Evolutionary conservation across 2,329 filamentous ascomycete species (phyloP).

Genomic region (Colletotrichum sp.): DNA sequence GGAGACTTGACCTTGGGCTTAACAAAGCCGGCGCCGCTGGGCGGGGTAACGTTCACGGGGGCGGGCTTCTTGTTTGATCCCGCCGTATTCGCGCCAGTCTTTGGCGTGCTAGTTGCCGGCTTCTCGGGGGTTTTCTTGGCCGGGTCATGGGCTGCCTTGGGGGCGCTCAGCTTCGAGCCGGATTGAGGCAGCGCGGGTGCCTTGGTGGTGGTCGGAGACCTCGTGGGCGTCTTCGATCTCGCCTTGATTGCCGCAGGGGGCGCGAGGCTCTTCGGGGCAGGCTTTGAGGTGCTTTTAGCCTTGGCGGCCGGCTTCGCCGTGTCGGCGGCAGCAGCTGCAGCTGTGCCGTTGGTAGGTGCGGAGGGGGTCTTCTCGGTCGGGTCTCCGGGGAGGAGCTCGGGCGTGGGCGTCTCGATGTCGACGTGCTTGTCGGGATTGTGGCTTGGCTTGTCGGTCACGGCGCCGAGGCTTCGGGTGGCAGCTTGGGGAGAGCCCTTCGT

Average conservation of each 20-base stretch:
- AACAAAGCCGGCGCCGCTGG: conserved; percentile 46
- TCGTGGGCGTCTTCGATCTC: conserved; percentile 35
- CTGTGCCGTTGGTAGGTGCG: conserved; percentile 26
- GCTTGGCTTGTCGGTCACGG: conserved; percentile 37
- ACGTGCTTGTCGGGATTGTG: conserved; percentile 44
- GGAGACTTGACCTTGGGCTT: conserved; percentile 72
- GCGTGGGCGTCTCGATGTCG: conserved; percentile 41
- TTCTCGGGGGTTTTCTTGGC: conserved; percentile 33
- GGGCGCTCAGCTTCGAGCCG: conserved; percentile 26
- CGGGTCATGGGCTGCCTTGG: conserved; percentile 27
- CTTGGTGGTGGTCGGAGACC: conserved; percentile 41
- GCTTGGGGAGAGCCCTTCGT: conserved; percentile 29
- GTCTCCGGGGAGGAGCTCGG: conserved; percentile 33
- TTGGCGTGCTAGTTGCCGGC: conserved; percentile 32
- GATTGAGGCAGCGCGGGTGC: conserved; percentile 40
- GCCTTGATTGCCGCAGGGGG: conserved; percentile 24
- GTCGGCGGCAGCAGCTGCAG: conserved; percentile 23
- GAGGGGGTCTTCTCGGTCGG: conserved; percentile 23
- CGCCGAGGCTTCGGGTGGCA: conserved; percentile 13
- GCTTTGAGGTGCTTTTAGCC: conserved; percentile 21
- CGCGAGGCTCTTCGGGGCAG: conserved; percentile 35
- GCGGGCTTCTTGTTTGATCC: conserved; percentile 47
- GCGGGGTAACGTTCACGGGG: conserved; percentile 43
- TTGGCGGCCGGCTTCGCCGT: conserved; percentile 27
- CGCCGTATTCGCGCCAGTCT: conserved; percentile 33